Percentiles rank a stretch among this genome's conserved stretches.
Evolutionary conservation across 768 basidiomycete species (phyloP).

Genomic region (Flagelloscypha sp.): DNA sequence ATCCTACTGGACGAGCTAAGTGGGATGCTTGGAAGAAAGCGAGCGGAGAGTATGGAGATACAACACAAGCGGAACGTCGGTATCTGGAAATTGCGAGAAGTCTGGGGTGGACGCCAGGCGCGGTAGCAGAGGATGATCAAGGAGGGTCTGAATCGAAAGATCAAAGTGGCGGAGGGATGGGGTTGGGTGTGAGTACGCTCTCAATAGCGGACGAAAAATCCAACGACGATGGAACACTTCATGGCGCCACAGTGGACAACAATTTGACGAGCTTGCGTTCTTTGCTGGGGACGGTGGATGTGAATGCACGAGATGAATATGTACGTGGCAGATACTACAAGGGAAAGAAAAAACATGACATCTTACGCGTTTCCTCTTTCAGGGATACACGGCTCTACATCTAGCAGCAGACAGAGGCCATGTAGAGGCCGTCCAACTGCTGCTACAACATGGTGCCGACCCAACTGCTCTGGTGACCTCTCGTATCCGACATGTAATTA

Average conservation of each 20-base stretch:
- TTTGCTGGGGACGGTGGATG: slow-evolving; percentile 34
- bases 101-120: slow-evolving; percentile 57
- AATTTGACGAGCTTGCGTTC: slow-evolving; percentile 38
- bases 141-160: slow-evolving; percentile 12
- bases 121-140: slow-evolving; percentile 9
- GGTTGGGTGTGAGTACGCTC: slow-evolving; percentile 56
- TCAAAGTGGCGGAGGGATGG: slow-evolving; percentile 41
- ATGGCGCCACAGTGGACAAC: slow-evolving; percentile 56
- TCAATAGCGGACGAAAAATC: slow-evolving; percentile 24
- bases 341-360: no score
- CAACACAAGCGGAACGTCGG: slow-evolving; percentile 44
- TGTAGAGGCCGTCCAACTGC: slow-evolving; percentile 40
- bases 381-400: slow-evolving; percentile 89
- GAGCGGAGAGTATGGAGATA: slow-evolving; percentile 39
- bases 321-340: slow-evolving; percentile 54
- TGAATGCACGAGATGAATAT: slow-evolving; percentile 64
- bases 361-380: slow-evolving; percentile 3
- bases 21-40: slow-evolving; percentile 75
- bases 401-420: slow-evolving; percentile 81
- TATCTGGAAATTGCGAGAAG: slow-evolving; percentile 63
- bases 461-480: slow-evolving; percentile 47
- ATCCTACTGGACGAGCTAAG: slow-evolving; percentile 72
- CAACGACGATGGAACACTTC: slow-evolving; percentile 37
- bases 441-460: slow-evolving; percentile 63
- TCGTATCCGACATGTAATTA: slow-evolving; percentile 1